Evolutionary conservation across 305 asterid species (phyloP).

Genomic region (Euphrasia arctica): DNA sequence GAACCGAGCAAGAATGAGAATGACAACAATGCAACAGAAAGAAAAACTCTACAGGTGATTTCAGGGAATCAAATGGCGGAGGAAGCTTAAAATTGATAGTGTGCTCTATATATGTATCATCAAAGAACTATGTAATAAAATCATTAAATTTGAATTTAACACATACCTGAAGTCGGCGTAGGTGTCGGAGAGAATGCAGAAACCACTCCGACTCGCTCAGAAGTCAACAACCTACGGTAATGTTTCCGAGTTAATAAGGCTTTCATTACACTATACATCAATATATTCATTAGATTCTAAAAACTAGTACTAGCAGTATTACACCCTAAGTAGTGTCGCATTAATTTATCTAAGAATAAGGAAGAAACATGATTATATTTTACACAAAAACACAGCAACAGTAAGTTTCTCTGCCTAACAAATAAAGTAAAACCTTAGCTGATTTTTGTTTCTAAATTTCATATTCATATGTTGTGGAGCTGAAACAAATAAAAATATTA

Average conservation of each 20-base stretch:
- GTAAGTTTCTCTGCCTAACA: not conserved
- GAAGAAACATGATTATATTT: not conserved
- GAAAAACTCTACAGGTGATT: conserved; percentile 43
- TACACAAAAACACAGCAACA: conserved; percentile 13
- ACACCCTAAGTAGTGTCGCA: conserved; percentile 2
- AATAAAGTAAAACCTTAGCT: not conserved
- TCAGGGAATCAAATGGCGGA: conserved; percentile 35
- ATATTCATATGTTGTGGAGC: not conserved
- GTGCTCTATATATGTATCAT: not conserved
- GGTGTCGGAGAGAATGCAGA: no score
- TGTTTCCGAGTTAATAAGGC: conserved; percentile 21
- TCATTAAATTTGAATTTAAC: no score
- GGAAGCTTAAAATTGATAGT: conserved; percentile 17
- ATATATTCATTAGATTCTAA: conserved; percentile 12
- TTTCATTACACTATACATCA: not conserved
- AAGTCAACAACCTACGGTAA: conserved; percentile 71
- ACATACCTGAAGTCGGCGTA: no score
- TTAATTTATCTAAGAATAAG: not conserved
- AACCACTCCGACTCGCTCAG: no score
- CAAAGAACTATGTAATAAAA: not conserved
- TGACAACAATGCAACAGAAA: conserved; percentile 28
- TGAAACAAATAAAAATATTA: not conserved
- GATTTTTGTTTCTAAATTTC: not conserved
- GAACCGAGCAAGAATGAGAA: conserved; percentile 23
- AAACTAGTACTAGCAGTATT: conserved; percentile 7